Conservation (phyloP, 225 moss, liverwort and hornwort species). For the Bryoerythrophyllum caledonicum region DNA sequence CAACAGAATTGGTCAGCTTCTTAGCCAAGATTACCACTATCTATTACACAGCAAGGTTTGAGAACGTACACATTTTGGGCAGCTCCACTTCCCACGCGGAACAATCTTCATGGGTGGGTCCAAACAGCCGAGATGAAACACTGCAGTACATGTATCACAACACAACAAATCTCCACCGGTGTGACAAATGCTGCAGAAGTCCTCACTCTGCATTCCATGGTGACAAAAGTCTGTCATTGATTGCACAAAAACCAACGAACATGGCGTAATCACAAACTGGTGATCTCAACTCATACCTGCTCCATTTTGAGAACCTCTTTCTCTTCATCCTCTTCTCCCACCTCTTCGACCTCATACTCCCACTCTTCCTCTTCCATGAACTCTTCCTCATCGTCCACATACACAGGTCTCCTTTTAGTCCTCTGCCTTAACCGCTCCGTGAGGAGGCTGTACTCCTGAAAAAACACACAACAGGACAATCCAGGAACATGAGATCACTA, state of each 20-base stretch:
- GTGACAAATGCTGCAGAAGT: conserved; percentile 94
- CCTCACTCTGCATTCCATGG: conserved; percentile 81
- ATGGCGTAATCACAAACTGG: neutral
- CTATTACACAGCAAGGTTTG: conserved; percentile 4
- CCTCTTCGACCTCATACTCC: conserved; percentile 75
- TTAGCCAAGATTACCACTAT: neutral
- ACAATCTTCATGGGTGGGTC: conserved; percentile 98
- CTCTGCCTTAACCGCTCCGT: conserved; percentile 59
- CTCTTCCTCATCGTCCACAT: conserved; percentile 62
- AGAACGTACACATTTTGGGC: conserved; percentile 94
- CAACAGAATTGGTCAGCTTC: neutral
- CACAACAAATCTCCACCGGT: conserved; percentile 88
- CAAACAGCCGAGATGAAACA: conserved; percentile 94
- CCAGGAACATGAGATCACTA: conserved; percentile 13
- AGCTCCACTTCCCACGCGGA: conserved; percentile 97
- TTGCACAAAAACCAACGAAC: neutral
- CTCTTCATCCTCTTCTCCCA: conserved; percentile 74
- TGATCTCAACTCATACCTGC: conserved; percentile 51
- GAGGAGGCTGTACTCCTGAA: conserved; percentile 52
- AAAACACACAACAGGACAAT: conserved; percentile 4
- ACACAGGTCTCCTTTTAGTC: conserved; percentile 55
- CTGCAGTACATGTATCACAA: conserved; percentile 96
- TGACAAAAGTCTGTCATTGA: neutral
- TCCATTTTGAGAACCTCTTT: conserved; percentile 95
- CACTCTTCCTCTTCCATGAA: conserved; percentile 80